Base-by-base conservation (phyloP, 129 eudicot genomes). In the Oenanthe sinensis region DNA sequence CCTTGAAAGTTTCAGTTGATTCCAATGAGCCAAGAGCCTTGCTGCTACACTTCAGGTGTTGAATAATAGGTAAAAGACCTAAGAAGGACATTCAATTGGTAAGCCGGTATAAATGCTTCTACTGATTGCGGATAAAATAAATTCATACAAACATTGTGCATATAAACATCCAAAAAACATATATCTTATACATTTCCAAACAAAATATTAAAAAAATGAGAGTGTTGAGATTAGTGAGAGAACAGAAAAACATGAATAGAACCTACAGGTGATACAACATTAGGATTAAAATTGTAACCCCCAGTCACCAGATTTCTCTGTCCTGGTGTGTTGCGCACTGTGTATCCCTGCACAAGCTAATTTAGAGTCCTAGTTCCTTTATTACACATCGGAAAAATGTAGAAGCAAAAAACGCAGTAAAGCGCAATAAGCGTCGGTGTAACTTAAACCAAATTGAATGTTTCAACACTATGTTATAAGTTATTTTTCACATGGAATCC, bases 41-140 rank as follows among this genome's bases (percentile, higher is more conserved):
- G 76, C 90, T 95, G 19, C 87, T 83, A 78, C 82, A 85, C 79
- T 83, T 86, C 72, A 92, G 68, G 75, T 86, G 86, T 43, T 83
- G 91, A 79, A 96, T 84, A 68, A 96, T 79, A 42, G 99, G 97
- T 82, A 90, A 81, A 49, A 90, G 83, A 12, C 99, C 99, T 96
- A 84, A 58, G 60, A 67, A 77, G 60, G 70, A 48, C 60, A 43
- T 50, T 4, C 33, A 47, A 47, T 16, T 33, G 43, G 33, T 74
- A 42, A 82, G 77, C 43, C 52, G 54, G 71, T 60, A 6, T 15
- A 26, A 48, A 75, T 75, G 62, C 77, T 55, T 48, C 42, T 58
- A 69, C 46, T 75, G 40, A 65, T 58, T 19, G 47, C 46, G 17
- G 17, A 50, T 42, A 62, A 58, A 36, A 44, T 44, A 40, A 65